phyloP scores from a whole-genome alignment of 225 moss, liverwort and hornwort genomes.

The Marchantia paleacea region DNA sequence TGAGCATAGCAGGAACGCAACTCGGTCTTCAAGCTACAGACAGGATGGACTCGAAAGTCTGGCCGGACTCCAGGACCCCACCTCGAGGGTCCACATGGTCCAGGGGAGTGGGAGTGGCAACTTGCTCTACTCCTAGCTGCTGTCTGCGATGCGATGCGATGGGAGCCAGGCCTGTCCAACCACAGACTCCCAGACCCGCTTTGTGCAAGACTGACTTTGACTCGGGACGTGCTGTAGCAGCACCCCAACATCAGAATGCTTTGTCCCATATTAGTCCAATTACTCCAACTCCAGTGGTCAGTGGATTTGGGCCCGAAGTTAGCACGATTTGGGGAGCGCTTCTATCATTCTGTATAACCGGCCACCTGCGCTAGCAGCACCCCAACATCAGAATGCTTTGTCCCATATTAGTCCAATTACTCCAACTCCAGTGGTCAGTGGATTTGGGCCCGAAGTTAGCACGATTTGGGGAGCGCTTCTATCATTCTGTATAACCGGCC shows the following conservation, averaged over 20 bases:
- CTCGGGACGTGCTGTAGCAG: background rate
- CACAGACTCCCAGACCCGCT: background rate
- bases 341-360: too few relatives aligned
- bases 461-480: too few relatives aligned
- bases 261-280: too few relatives aligned
- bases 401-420: too few relatives aligned
- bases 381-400: too few relatives aligned
- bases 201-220: background rate
- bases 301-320: too few relatives aligned
- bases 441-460: too few relatives aligned
- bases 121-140: background rate
- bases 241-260: background rate
- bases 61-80: background rate
- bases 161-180: background rate
- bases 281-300: too few relatives aligned
- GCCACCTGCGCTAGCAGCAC: too few relatives aligned
- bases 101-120: background rate
- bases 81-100: background rate
- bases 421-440: too few relatives aligned
- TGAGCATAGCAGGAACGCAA: background rate
- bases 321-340: too few relatives aligned
- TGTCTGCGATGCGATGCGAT: background rate
- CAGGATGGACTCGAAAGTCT: background rate
- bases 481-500: too few relatives aligned
- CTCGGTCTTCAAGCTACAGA: constrained; percentile 5